Conservation (phyloP, 2,329 filamentous ascomycete genomes). For the Gnomoniopsis smithogilvyi region DNA sequence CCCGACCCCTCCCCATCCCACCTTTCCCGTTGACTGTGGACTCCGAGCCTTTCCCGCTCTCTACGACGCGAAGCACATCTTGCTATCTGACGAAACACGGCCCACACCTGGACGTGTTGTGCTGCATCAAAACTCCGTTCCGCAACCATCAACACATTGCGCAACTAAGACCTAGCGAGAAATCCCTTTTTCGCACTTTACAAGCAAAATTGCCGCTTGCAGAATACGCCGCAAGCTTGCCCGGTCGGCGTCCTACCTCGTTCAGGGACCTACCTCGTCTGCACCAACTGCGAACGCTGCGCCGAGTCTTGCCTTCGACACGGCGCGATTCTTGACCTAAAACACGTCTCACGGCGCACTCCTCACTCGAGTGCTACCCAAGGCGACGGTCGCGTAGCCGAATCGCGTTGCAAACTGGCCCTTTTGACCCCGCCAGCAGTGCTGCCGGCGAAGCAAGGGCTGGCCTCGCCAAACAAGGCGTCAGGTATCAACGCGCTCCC, state of each 20-base stretch:
- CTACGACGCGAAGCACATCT: conserved; percentile 16
- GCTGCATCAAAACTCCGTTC: conserved; percentile 13
- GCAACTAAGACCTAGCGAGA: conserved; percentile 12
- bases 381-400: conserved; percentile 29
- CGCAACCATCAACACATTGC: conserved; percentile 14
- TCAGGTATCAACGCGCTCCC: conserved; percentile 45
- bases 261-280: conserved; percentile 10
- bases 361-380: conserved; percentile 5
- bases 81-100: conserved; percentile 15
- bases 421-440: conserved; percentile 57
- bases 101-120: conserved; percentile 11
- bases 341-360: conserved; percentile 10
- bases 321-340: conserved; percentile 5
- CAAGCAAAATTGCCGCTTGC: conserved; percentile 1
- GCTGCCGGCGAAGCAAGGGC: conserved; percentile 64
- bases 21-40: background rate
- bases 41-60: conserved; percentile 13
- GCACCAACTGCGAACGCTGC: conserved; percentile 14
- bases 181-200: conserved; percentile 1
- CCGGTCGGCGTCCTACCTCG: conserved; percentile 8
- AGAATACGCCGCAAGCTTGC: conserved; percentile 11
- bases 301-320: conserved; percentile 10
- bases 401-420: conserved; percentile 56
- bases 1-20: conserved; percentile 11
- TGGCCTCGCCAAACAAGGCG: conserved; percentile 56